Conservation (phyloP, 1,284 basidiomycete genomes). For the Chiua sp. region DNA sequence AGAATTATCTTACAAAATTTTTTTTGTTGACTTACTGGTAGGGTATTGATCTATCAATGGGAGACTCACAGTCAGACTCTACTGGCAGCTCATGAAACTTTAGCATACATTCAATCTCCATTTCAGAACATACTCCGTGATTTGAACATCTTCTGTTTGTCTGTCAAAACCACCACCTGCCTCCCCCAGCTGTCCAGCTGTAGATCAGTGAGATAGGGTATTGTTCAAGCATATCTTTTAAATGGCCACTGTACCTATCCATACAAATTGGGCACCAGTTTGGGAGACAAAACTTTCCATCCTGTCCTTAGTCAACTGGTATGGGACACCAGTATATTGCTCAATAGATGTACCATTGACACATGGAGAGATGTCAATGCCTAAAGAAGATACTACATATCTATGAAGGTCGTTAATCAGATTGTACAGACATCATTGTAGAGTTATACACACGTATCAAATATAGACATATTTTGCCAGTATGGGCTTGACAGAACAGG, state of each 20-base stretch:
- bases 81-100: not conserved
- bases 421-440: too few species aligned
- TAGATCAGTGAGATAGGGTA: not conserved
- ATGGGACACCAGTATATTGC: not conserved
- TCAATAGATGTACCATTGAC: not conserved
- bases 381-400: not conserved
- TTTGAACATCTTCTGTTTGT: not conserved
- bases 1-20: not conserved
- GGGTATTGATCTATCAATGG: not conserved
- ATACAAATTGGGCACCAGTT: not conserved
- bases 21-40: not conserved
- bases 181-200: not conserved
- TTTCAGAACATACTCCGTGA: not conserved
- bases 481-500: not conserved
- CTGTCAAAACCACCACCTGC: not conserved
- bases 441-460: not conserved
- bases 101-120: not conserved
- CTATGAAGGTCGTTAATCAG: not conserved
- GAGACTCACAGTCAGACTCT: not conserved
- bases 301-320: not conserved
- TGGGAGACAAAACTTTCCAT: not conserved
- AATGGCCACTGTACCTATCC: not conserved
- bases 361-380: not conserved
- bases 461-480: not conserved
- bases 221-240: not conserved